Percentiles rank a stretch among this genome's conserved stretches.
Evolutionary conservation across 2,329 filamentous ascomycete genomes (phyloP).

Genomic region (Didymella lethalis): DNA sequence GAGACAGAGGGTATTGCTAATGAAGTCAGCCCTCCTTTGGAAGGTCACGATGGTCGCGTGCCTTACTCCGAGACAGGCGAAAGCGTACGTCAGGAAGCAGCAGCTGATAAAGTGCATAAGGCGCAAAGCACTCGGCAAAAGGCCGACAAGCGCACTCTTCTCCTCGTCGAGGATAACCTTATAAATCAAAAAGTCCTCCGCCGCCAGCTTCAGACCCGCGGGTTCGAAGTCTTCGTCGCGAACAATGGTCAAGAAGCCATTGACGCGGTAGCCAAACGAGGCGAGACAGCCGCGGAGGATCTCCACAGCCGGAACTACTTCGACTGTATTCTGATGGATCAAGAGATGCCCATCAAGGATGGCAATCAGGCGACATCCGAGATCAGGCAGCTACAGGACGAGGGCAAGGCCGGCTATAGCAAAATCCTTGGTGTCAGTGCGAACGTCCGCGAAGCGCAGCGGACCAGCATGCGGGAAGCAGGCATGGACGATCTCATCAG

Average conservation of each 20-base stretch:
- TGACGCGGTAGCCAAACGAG: slow-evolving; percentile 47
- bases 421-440: slow-evolving; percentile 52
- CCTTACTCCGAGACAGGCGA: slow-evolving; percentile 35
- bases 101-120: slow-evolving; percentile 28
- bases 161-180: slow-evolving; percentile 60
- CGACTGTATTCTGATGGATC: slow-evolving; percentile 55
- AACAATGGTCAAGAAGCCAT: slow-evolving; percentile 57
- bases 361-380: slow-evolving; percentile 52
- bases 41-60: slow-evolving; percentile 9
- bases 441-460: slow-evolving; percentile 50
- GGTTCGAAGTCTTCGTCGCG: slow-evolving; percentile 53
- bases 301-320: slow-evolving; percentile 42
- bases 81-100: slow-evolving; percentile 33
- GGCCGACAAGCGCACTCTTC: slow-evolving; percentile 36
- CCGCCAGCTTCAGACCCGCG: slow-evolving; percentile 57
- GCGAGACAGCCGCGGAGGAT: slow-evolving; percentile 21
- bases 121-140: slow-evolving; percentile 31
- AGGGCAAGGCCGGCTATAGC: slow-evolving; percentile 42
- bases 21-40: slow-evolving; percentile 13
- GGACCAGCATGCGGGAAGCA: slow-evolving; percentile 42
- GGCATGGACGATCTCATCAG: slow-evolving; percentile 52
- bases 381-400: slow-evolving; percentile 50
- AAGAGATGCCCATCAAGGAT: slow-evolving; percentile 57
- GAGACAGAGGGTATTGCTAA: slow-evolving; percentile 34
- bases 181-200: slow-evolving; percentile 60